Base-by-base conservation (phyloP, 1,139 yeast species). In the Dujonia santamariae region DNA sequence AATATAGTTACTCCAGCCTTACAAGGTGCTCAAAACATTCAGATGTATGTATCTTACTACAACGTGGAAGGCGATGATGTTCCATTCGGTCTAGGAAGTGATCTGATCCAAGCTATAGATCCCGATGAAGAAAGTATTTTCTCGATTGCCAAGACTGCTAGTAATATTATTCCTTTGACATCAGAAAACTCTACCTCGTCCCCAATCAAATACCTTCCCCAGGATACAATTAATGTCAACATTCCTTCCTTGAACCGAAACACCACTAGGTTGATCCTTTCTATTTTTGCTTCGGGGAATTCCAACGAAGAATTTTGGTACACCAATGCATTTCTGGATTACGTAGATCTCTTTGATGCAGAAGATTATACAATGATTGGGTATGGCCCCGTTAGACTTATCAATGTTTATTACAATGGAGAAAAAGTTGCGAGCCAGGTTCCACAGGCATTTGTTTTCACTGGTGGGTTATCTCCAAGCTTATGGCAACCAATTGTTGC, bases 221-320 rank as follows among this genome's bases (percentile, higher is more conserved):
- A 47, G 18, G 53, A 59, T 13, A 43, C 47, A 4, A 46, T 69
- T 20, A 38, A 43, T 3, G 47, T 60, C 13, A 32, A 37, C 1
- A 39, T 72, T 19, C 74, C 75, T 2, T 16, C 5, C 6, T 45
- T 67, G 13, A 38, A 52, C 9, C 38, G 42, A 18, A 73, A 75
- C 46, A 70, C 80, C 7, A 70, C 78, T 12, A 61, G 72, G 26
- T 72, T 70, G 18, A 59, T 62, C 30, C 51, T 81, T 21, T 67
- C 77, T n/a, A 47, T 82, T 2, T 76, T 72, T 42, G 73, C 80
- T 4, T 72, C 81, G 18, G 90, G 85, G 1, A 80, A 78, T 44
- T 77, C 77, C 2, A 72, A 68, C 28, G 90, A 83, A 48, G 90
- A 83, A 53, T 80, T 80, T 47, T 83, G 88, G 87, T 82, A 78